These are phyloP conservation scores for Fusarium nematophilum DNA, from an alignment of 2,329 filamentous ascomycete species.

Conservation along the genomic window DNA sequence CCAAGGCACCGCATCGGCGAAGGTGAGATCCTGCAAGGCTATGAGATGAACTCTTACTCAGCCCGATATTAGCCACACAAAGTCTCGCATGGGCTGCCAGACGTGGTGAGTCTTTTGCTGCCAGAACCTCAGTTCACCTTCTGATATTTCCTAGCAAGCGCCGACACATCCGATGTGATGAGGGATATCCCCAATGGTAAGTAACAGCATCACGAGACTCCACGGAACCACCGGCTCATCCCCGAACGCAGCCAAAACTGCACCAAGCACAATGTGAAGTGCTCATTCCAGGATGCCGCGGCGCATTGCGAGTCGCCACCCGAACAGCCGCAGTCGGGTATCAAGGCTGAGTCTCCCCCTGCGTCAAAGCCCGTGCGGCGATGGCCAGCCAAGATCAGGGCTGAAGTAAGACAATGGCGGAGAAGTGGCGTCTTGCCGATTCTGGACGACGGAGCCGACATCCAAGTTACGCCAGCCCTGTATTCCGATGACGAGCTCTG, in stretches of 20 bases:
- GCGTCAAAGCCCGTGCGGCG: constrained; percentile 5
- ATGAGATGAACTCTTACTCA: neutral
- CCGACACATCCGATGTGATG: constrained; percentile 27
- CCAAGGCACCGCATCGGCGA: neutral
- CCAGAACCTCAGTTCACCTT: neutral
- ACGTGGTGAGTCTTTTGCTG: constrained; percentile 22
- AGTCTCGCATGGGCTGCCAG: constrained; percentile 28
- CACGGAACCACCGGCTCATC: neutral
- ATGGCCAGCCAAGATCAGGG: constrained; percentile 30
- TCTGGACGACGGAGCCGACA: constrained; percentile 15
- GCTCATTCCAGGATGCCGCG: constrained; percentile 21
- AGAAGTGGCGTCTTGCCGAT: constrained; percentile 29
- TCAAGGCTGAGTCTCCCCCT: neutral
- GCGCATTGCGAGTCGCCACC: constrained; percentile 9
- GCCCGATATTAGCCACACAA: constrained; percentile 24
- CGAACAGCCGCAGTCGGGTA: neutral
- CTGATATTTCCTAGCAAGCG: constrained; percentile 25
- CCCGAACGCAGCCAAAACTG: constrained; percentile 19
- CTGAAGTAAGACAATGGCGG: constrained; percentile 31
- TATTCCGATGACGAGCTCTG: constrained; percentile 30
- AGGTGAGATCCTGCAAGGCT: neutral
- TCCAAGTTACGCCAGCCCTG: constrained; percentile 22
- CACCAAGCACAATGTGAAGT: constrained; percentile 32
- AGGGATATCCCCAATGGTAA: constrained; percentile 29
- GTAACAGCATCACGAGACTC: neutral